Evolutionary conservation across 192 early-diverging fungal species (phyloP), one percentile per base, ranked within the genome.

Genomic region (Glomus cerebriforme): DNA sequence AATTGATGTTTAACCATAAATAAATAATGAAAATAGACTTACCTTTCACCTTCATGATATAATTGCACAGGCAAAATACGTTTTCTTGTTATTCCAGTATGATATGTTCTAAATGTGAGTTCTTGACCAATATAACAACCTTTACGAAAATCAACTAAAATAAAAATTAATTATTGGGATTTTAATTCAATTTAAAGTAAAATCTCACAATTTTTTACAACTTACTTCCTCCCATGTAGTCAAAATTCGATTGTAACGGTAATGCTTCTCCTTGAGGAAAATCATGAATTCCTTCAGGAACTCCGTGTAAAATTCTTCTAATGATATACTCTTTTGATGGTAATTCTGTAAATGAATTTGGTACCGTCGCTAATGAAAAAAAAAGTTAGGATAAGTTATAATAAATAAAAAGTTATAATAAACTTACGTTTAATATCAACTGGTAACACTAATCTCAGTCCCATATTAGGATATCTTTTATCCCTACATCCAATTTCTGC

Each of bases 111-210:
- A 82, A 98, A 97, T 1, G 98, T 99, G 80, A 99, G 91, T 83
- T 98, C 98, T 82, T 99, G 98, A 17, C 98, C 98, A 34, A 98
- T 90, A 79, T 99, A 99, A 84, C 98, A 99, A 2, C 98, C 98
- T 86, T 99, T 99, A 73, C 88, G 86, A 86, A 98, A 99, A 83
- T 98, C 95, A 70, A 99, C 95, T 95, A 82, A 70, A 73, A 63
- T 22, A 71, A 37, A 17, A 67, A 19, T 67, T 27, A 58, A 8
- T 45, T 32, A 3, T n/a, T n/a, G n/a, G n/a, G n/a, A 79, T 12
- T 43, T 58, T 54, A 37, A 72, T 63, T 24, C 29, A 39, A 45
- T 66, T 15, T 43, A 39, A 29, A 70, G 35, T n/a, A 32, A 34
- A 58, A 47, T 35, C n/a, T 26, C 17, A 72, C 63, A 19, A 39